Conservation (phyloP, 768 basidiomycete species). For the Zangia roseola region DNA sequence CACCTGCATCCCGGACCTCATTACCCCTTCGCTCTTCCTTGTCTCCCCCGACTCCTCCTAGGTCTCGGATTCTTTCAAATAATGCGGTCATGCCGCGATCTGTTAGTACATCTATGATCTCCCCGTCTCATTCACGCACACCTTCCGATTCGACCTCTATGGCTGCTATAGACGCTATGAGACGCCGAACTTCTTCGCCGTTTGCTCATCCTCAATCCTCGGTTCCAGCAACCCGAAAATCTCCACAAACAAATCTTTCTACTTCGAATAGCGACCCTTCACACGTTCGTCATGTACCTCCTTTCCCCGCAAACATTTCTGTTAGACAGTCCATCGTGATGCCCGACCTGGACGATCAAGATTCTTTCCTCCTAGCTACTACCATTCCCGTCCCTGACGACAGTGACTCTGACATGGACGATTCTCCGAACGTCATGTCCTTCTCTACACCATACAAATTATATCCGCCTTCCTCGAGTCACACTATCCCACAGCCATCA, state of each 20-base stretch:
- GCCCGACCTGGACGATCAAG: slow-evolving; percentile 45
- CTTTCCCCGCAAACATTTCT: slow-evolving; percentile 29
- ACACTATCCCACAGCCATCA: slow-evolving; percentile 44
- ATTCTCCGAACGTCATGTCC: slow-evolving; percentile 61
- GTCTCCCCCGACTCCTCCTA: slow-evolving; percentile 44
- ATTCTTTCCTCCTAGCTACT: slow-evolving; percentile 68
- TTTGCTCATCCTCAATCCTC: slow-evolving; percentile 35
- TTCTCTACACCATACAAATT: slow-evolving; percentile 68
- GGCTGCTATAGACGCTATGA: slow-evolving; percentile 28
- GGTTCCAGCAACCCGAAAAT: slow-evolving; percentile 38
- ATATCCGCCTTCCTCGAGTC: slow-evolving; percentile 40
- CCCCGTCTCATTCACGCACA: slow-evolving; percentile 43
- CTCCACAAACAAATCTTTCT: slow-evolving; percentile 38
- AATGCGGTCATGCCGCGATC: slow-evolving; percentile 42
- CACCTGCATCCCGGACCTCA: slow-evolving; percentile 40
- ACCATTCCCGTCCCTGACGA: slow-evolving; percentile 75
- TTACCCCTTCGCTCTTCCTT: slow-evolving; percentile 49
- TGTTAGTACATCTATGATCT: slow-evolving; percentile 34
- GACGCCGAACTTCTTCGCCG: slow-evolving; percentile 51
- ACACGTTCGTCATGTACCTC: slow-evolving; percentile 16
- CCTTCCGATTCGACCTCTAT: slow-evolving; percentile 37
- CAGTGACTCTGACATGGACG: slow-evolving; percentile 63
- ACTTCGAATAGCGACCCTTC: slow-evolving; percentile 30
- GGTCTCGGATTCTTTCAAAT: slow-evolving; percentile 41
- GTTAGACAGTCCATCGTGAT: slow-evolving; percentile 46